These are phyloP conservation scores for Echinosophora koreensis DNA, from an alignment of 306 rosid genomes.

Conservation along the genomic window DNA sequence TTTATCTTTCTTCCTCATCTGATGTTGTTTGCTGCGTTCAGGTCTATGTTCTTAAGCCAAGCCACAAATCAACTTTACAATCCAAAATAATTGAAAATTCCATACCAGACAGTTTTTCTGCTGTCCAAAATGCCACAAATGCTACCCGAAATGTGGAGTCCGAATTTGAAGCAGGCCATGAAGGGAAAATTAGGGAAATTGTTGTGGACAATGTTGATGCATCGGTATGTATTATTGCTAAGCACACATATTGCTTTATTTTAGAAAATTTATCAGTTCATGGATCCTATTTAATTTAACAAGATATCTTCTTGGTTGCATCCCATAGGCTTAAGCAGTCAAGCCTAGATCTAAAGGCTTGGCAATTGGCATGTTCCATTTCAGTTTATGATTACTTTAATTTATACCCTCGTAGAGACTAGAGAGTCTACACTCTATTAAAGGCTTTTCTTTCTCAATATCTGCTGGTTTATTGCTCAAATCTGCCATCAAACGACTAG, in stretches of 20 bases:
- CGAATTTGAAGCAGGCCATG: slow-evolving; percentile 71
- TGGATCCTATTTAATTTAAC: slow-evolving; percentile 9
- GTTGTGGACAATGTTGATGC: slow-evolving; percentile 73
- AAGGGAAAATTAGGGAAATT: slow-evolving; percentile 87
- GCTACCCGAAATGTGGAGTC: slow-evolving; percentile 78
- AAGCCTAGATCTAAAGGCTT: slow-evolving; percentile 31
- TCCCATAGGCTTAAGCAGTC: neutral
- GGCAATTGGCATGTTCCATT: slow-evolving; percentile 23
- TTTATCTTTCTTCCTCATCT: slow-evolving; percentile 39
- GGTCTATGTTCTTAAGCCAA: slow-evolving; percentile 91
- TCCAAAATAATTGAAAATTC: slow-evolving; percentile 69
- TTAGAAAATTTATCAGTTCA: slow-evolving; percentile 18
- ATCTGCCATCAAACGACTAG: slow-evolving; percentile 7
- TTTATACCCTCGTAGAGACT: slow-evolving; percentile 13
- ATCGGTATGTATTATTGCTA: slow-evolving; percentile 55
- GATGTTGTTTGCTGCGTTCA: slow-evolving; percentile 49
- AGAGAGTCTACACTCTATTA: neutral
- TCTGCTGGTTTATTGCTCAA: neutral
- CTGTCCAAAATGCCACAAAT: slow-evolving; percentile 71
- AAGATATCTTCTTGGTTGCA: slow-evolving; percentile 20
- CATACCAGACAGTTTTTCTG: slow-evolving; percentile 75
- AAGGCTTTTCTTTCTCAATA: slow-evolving; percentile 9
- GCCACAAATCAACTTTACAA: slow-evolving; percentile 91
- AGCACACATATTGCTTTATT: slow-evolving; percentile 38
- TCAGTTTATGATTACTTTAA: slow-evolving; percentile 39